Evolutionary conservation across 441 rosid genomes (phyloP).

Genomic region (Gossypium gossypioides): DNA sequence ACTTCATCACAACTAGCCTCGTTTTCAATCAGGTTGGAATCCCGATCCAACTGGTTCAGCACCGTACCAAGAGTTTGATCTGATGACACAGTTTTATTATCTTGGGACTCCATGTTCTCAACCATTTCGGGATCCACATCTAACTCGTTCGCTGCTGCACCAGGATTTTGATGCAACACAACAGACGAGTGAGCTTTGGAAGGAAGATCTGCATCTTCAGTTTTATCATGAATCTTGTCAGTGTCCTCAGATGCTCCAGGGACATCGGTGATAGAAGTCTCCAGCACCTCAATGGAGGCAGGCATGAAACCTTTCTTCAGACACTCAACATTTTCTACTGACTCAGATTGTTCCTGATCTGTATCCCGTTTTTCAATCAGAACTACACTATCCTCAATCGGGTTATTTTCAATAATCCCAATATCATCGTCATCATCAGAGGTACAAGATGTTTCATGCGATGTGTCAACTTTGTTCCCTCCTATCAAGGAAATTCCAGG

Average conservation of each 20-base stretch:
- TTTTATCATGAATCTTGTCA: conserved; percentile 15
- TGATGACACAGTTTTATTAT: conserved; percentile 17
- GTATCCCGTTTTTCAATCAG: conserved; percentile 13
- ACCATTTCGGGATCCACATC: conserved; percentile 16
- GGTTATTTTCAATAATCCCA: conserved; percentile 39
- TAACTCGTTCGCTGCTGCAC: conserved; percentile 15
- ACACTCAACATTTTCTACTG: conserved; percentile 23
- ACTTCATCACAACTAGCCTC: conserved; percentile 16
- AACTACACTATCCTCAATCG: conserved; percentile 15
- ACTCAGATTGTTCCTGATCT: conserved; percentile 15
- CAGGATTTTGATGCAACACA: conserved; percentile 19
- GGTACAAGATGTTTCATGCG: conserved; percentile 29
- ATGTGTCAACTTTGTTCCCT: conserved; percentile 20
- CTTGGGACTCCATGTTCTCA: conserved; percentile 12
- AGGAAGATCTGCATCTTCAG: conserved; percentile 19
- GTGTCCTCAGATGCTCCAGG: conserved; percentile 18
- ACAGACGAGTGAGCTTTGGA: conserved; percentile 15
- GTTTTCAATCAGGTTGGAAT: background rate
- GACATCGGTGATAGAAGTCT: conserved; percentile 14
- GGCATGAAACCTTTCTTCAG: conserved; percentile 22
- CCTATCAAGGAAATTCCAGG: background rate
- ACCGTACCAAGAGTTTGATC: conserved; percentile 18
- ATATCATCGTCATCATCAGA: conserved; percentile 53
- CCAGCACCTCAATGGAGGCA: conserved; percentile 22
- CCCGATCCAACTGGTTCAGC: conserved; percentile 18